These are phyloP conservation scores for Candida morakotiae DNA, from an alignment of 805 yeast genomes.

Conservation along the genomic window DNA sequence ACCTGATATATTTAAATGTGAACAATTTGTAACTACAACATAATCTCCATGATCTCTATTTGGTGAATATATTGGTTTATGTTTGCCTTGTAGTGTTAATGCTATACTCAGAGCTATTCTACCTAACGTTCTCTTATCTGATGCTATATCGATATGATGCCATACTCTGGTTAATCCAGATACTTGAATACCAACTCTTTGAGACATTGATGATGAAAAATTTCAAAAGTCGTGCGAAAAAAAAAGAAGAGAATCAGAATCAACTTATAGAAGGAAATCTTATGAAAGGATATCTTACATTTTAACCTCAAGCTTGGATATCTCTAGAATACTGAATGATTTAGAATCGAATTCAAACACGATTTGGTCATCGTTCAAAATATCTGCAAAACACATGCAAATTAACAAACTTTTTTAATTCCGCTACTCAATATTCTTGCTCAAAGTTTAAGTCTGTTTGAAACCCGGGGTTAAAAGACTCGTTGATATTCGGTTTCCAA, in stretches of 20 bases:
- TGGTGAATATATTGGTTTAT: constrained; percentile 81
- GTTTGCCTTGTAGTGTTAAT: constrained; percentile 88
- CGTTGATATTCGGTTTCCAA: no score
- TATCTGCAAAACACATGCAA: no score
- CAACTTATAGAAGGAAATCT: no score
- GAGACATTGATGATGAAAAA: constrained; percentile 20
- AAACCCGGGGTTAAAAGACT: no score
- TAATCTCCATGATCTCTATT: constrained; percentile 89
- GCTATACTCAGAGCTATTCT: constrained; percentile 90
- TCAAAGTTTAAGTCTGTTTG: no score
- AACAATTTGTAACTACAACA: constrained; percentile 93
- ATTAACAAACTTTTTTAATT: no score
- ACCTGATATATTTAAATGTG: constrained; percentile 78
- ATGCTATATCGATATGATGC: constrained; percentile 93
- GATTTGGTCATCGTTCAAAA: no score
- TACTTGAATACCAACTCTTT: constrained; percentile 46
- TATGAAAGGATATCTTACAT: no score
- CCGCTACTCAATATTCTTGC: no score
- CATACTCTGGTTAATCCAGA: constrained; percentile 80
- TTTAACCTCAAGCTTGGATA: no score
- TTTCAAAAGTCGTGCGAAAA: constrained; percentile 1
- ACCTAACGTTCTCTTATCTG: constrained; percentile 83
- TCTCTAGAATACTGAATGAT: no score
- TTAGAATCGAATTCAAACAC: no score
- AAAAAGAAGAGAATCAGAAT: neutral